Conservation (phyloP, 2,329 filamentous ascomycete genomes). For the Fusarium sp. region DNA sequence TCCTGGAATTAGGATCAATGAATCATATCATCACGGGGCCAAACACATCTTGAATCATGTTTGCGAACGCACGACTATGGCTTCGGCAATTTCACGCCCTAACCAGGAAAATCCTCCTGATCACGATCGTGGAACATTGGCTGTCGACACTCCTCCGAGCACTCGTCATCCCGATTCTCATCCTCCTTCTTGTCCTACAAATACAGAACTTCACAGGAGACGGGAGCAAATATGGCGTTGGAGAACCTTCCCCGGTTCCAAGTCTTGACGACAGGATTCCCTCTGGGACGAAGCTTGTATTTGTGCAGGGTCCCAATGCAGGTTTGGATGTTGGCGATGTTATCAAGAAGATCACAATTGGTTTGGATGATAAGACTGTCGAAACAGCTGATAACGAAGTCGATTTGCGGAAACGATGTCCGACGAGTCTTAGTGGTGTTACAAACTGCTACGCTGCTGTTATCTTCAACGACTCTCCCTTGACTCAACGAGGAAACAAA, state of each 20-base stretch:
- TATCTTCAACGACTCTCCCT: slow-evolving; percentile 15
- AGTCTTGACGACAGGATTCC: slow-evolving; percentile 6
- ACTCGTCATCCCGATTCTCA: slow-evolving; percentile 12
- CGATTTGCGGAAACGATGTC: slow-evolving; percentile 6
- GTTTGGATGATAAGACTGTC: not conserved
- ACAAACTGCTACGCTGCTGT: slow-evolving; percentile 11
- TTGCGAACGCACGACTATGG: slow-evolving; percentile 13
- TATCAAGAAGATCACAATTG: not conserved
- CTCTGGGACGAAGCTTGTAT: not conserved
- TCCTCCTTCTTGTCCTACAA: slow-evolving; percentile 17
- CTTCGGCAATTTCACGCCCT: slow-evolving; percentile 12
- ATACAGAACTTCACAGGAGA: slow-evolving; percentile 20
- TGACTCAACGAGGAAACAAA: not conserved
- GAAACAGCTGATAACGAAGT: slow-evolving; percentile 3
- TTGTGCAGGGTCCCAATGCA: not conserved
- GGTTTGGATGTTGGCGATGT: not conserved
- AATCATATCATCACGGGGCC: not conserved
- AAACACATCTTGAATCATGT: slow-evolving; percentile 4
- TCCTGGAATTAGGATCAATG: not conserved
- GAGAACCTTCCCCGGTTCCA: slow-evolving; percentile 4
- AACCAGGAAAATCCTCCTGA: slow-evolving; percentile 17
- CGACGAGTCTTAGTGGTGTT: slow-evolving; percentile 4
- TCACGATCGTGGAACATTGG: slow-evolving; percentile 11
- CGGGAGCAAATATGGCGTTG: slow-evolving; percentile 22
- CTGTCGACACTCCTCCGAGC: slow-evolving; percentile 13